Evolutionary conservation across 2,329 filamentous ascomycete species (phyloP).

Genomic region (Cladobotryum mycophilum): DNA sequence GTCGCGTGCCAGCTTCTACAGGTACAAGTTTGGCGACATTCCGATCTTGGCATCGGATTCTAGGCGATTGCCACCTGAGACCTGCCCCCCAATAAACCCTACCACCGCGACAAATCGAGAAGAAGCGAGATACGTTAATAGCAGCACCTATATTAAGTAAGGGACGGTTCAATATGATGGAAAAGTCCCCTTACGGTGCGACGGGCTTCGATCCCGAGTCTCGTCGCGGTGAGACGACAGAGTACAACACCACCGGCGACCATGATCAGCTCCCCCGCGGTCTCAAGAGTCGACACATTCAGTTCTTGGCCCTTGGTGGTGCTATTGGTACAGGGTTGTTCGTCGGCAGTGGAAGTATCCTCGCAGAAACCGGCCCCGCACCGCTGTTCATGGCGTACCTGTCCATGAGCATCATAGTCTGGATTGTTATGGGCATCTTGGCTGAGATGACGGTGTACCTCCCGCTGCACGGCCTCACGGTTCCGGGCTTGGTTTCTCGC

Average conservation of each 20-base stretch:
- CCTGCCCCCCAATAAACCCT: too few species aligned
- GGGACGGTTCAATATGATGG: neutral
- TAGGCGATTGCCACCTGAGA: too few species aligned
- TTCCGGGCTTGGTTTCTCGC: slow-evolving; percentile 50
- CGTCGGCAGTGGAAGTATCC: slow-evolving; percentile 52
- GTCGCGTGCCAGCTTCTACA: too few species aligned
- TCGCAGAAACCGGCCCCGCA: slow-evolving; percentile 53
- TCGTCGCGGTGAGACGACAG: slow-evolving; percentile 12
- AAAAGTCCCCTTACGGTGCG: neutral
- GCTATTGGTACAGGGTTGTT: slow-evolving; percentile 61
- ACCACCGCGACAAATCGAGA: too few species aligned
- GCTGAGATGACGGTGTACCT: slow-evolving; percentile 51
- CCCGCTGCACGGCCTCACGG: slow-evolving; percentile 49
- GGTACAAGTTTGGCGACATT: too few species aligned
- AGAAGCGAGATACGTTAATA: too few species aligned
- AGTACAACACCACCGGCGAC: slow-evolving; percentile 32
- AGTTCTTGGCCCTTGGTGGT: slow-evolving; percentile 51
- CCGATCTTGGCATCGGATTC: too few species aligned
- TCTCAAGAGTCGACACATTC: slow-evolving; percentile 54
- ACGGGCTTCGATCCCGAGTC: neutral
- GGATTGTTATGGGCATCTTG: slow-evolving; percentile 48
- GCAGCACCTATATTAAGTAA: too few species aligned
- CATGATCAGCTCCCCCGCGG: slow-evolving; percentile 47
- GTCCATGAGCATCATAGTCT: slow-evolving; percentile 48
- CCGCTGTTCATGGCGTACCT: slow-evolving; percentile 65